Evolutionary conservation across 2,329 filamentous ascomycete species (phyloP), one percentile per base, ranked within the genome.

Genomic region (Sarocladiaceae sp.): DNA sequence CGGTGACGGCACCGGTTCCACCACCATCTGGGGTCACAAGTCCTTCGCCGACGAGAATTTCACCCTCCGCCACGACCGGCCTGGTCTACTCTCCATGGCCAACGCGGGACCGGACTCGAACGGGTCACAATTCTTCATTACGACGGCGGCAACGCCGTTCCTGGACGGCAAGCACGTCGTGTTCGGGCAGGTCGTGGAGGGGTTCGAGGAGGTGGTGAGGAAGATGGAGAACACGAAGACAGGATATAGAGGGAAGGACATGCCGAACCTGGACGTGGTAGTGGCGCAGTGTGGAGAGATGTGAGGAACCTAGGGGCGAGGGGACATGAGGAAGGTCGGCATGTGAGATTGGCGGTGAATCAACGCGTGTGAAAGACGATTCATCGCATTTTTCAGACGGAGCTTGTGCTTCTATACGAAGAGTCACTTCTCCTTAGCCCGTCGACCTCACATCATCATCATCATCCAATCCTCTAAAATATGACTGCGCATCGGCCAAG

Each of bases 81-180:
- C 87, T 1, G 91, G 90, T 3, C 69, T 97, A 43, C 70, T 98
- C 35, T 91, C 85, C 49, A 98, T 97, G 93, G 93, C 93, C 40
- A 96, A 96, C 62, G 85, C 86, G 21, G 91, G 91, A 1, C 85
- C 87, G 44, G 85, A 96, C 66, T 91, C 87, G 52, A 97, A 97
- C 64, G 93, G 93, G 29, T 89, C 82, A 48, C 93, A 97, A 60
- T 98, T 98, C 73, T 98, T 98, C 74, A 91, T 97, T 69, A 96
- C 90, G 2, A 93, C 87, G 0, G 85, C 85, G 2, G 74, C 85
- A 4, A 93, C 91, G 0, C 88, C 88, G 2, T 94, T 94, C 60
- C 70, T 98, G 20, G 85, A 97, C 65, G 79, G 78, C 58, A 97
- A 97, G 68, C 93, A 98, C 63, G 89, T 95, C 46, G 90, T 97